These are phyloP conservation scores for Berkeleyomyces rouxiae DNA, from an alignment of 2,329 filamentous ascomycete genomes.

Conservation along the genomic window DNA sequence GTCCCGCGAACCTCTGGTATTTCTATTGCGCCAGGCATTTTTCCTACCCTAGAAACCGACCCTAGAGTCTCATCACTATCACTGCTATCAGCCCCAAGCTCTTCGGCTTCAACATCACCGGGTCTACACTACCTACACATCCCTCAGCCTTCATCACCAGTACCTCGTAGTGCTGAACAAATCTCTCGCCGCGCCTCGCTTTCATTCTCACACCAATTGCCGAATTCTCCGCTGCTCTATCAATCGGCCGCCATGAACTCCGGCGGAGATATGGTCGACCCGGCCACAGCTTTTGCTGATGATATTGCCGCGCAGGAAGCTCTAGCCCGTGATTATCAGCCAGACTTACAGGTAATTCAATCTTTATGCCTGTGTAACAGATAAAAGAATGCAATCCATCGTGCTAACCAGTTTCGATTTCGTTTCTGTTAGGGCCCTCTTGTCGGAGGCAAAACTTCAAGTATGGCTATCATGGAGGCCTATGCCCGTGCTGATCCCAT, in stretches of 20 bases:
- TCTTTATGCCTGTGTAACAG: not conserved
- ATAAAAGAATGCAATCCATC: not conserved
- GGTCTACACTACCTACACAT: not conserved
- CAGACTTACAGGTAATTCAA: constrained; percentile 36
- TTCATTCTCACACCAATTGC: constrained; percentile 6
- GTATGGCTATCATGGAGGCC: constrained; percentile 60
- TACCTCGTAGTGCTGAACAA: not conserved
- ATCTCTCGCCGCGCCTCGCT: not conserved
- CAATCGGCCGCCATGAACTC: constrained; percentile 22
- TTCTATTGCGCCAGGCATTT: not conserved
- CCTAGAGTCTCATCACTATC: constrained; percentile 2
- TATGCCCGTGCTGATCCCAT: constrained; percentile 77
- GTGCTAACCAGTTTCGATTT: constrained; percentile 18
- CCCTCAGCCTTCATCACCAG: constrained; percentile 8
- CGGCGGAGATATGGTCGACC: constrained; percentile 17
- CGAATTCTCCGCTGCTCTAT: constrained; percentile 6
- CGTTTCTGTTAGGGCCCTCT: constrained; percentile 50
- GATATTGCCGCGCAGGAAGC: constrained; percentile 43
- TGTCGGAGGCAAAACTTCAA: constrained; percentile 63
- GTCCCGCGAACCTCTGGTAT: not conserved
- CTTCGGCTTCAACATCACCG: constrained; percentile 1
- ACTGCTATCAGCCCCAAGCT: not conserved
- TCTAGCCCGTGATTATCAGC: constrained; percentile 41
- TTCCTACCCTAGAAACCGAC: constrained; percentile 4
- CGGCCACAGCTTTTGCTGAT: constrained; percentile 17